These are phyloP conservation scores for Fusarium pininemorale DNA, from an alignment of 2,329 filamentous ascomycete genomes.

Conservation along the genomic window DNA sequence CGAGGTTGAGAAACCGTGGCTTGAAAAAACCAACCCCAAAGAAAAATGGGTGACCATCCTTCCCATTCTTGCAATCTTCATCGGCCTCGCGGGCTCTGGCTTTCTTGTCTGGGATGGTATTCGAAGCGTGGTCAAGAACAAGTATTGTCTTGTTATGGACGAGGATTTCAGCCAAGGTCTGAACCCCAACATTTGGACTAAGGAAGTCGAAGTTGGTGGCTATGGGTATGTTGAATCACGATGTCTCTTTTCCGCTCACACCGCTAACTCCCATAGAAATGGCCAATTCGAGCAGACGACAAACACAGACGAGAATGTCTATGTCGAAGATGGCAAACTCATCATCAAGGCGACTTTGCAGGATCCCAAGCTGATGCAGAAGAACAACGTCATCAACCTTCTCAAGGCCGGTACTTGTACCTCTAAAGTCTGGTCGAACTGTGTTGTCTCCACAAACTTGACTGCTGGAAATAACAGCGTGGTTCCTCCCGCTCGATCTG, in stretches of 20 bases:
- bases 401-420: conserved; percentile 73
- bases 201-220: conserved; percentile 78
- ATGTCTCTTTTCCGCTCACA: no score
- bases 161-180: conserved; percentile 71
- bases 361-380: conserved; percentile 70
- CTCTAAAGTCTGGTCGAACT: conserved; percentile 63
- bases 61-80: conserved; percentile 73
- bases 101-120: conserved; percentile 82
- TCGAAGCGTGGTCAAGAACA: conserved; percentile 75
- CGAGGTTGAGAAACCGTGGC: conserved; percentile 80
- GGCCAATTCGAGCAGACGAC: conserved; percentile 86
- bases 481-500: conserved; percentile 80
- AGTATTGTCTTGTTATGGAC: conserved; percentile 74
- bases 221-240: conserved; percentile 68
- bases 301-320: conserved; percentile 76
- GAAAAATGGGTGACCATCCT: conserved; percentile 90
- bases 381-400: conserved; percentile 75
- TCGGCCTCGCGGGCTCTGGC: conserved; percentile 74
- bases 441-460: conserved; percentile 76
- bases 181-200: conserved; percentile 72
- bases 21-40: conserved; percentile 75
- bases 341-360: conserved; percentile 82
- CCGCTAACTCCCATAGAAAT: conserved; percentile 61
- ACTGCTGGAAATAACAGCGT: conserved; percentile 76
- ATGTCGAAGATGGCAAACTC: conserved; percentile 73